Evolutionary conservation across 768 basidiomycete genomes (phyloP), one percentile per base, ranked within the genome.

Genomic region (Xerocomus potaroensis): DNA sequence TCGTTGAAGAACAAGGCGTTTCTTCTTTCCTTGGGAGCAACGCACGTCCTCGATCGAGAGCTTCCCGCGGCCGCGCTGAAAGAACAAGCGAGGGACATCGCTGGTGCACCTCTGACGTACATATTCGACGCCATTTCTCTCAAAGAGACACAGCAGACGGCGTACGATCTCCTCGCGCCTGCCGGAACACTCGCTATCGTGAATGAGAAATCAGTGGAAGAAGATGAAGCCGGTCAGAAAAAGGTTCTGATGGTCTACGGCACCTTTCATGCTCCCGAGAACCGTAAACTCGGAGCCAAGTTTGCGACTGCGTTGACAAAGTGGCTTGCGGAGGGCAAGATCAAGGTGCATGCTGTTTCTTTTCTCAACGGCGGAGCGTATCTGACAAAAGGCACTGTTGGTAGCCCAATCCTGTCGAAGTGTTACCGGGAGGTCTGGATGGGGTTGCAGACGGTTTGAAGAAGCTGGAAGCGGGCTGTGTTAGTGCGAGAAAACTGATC

Each of bases 401-500:
- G 21, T 31, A 69, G 72, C 69, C 72, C 1, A 69, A 65, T 35
- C 43, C 59, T n/a, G 53, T 71, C 8, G 66, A 74, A 45, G 61
- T 72, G 12, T 49, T 76, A 12, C 60, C 68, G 0, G 61, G 61
- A 19, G 73, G 75, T 0, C 49, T 74, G 16, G 53, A 52, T 7
- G 72, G 61, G 0, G 58, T 74, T 5, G 47, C 47, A 0, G 56
- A 41, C 23, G 70, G 66, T 2, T 45, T 74, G 37, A 49, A 65
- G 41, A 56, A 49, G 19, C 32, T 74, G 49, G 53, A 61, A 30
- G 15, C 45, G 8, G 55, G 64, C 26, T 10, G 10, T 8, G 50
- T 74, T 10, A 74, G 72, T 21, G 73, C 64, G 1, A 59, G 59
- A 33, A 76, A 74, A 57, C 46, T 74, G 10, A 61, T 76, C 8